Base-by-base conservation (phyloP, 108 stramenopile species). In the Pseudonitzschia delicatissima region DNA sequence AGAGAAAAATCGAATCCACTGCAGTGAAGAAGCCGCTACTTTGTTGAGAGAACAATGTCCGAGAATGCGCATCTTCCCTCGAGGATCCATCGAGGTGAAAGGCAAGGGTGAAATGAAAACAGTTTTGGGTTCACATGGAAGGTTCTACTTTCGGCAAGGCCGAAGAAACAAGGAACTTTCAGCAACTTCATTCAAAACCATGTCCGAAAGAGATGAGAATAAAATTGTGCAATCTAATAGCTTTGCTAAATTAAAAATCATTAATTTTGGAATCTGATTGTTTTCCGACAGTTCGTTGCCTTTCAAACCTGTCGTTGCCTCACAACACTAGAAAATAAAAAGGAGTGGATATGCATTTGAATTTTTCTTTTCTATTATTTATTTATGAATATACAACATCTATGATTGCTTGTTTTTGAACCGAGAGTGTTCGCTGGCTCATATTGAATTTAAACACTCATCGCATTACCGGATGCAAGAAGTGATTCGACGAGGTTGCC, bases 91-190 rank as follows among this genome's bases (percentile, higher is more conserved):
- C 25, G 67, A 80, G 25, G 72, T 87, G 45, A 90, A 90, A 51
- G 88, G 85, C 4, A 90, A 90, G 52, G 87, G 87, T 15, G 78
- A 83, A 17, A 87, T 87, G 81, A 44, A 71, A 13, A 82, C 80
- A 15, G n/a, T 87, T 64, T 42, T 86, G 80, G 80, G 67, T 80
- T 8, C 52, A 73, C 31, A 59, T 39, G 31, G 73, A 74, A 26
- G 75, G 61, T 9, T 62, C 66, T 9, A 59, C 45, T 12, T 9
- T 34, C 27, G 15, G 7, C 4, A 59, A 35, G 9, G 39, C 20
- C 44, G 37, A 55, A 29, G n/a, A 40, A 50, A 23, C 55, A 64
- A 21, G 70, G 70, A 26, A 64, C 52, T 1, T 64, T 62, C 40
- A 50, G 62, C n/a, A 52, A 34, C 17, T 45, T 71, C 42, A 62